Evolutionary conservation across 495 filamentous ascomycete species (phyloP).

Genomic region (Recurvomyces mirabilis): DNA sequence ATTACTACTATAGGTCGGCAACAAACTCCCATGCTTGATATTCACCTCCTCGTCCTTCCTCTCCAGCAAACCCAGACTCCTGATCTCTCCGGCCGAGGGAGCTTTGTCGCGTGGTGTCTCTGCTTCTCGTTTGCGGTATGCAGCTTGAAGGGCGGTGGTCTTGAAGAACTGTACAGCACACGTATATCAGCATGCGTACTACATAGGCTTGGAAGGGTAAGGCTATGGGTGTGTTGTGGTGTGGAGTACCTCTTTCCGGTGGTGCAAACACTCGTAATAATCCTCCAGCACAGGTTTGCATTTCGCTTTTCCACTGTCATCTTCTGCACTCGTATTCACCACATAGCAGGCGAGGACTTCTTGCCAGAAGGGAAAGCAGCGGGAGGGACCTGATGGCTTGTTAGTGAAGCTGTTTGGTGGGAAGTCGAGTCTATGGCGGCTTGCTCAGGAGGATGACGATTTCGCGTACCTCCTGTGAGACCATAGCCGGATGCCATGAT

Average conservation of each 20-base stretch:
- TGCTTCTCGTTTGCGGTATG: conserved; percentile 74
- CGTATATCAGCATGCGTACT: background rate
- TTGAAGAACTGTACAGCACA: conserved; percentile 57
- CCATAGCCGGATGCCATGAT: conserved; percentile 30
- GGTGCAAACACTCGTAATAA: conserved; percentile 96
- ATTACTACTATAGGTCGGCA: conserved; percentile 22
- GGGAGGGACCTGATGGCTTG: conserved; percentile 53
- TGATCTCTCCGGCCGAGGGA: conserved; percentile 63
- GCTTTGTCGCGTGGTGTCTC: conserved; percentile 65
- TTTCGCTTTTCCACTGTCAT: conserved; percentile 74
- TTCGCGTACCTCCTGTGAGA: conserved; percentile 1
- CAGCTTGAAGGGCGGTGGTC: conserved; percentile 65
- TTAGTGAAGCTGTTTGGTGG: background rate
- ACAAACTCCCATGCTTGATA: conserved; percentile 25
- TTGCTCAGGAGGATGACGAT: no score
- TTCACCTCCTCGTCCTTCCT: conserved; percentile 66
- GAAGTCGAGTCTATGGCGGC: background rate
- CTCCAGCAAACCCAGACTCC: conserved; percentile 69
- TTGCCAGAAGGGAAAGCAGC: conserved; percentile 99
- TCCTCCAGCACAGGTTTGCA: conserved; percentile 84
- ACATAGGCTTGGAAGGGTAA: background rate
- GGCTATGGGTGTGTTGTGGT: background rate
- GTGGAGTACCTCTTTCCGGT: conserved; percentile 82
- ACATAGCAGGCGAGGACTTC: conserved; percentile 41
- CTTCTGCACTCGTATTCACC: conserved; percentile 39